These are phyloP conservation scores for Phytophthora europaea DNA, from an alignment of 352 stramenopile species.

Conservation along the genomic window DNA sequence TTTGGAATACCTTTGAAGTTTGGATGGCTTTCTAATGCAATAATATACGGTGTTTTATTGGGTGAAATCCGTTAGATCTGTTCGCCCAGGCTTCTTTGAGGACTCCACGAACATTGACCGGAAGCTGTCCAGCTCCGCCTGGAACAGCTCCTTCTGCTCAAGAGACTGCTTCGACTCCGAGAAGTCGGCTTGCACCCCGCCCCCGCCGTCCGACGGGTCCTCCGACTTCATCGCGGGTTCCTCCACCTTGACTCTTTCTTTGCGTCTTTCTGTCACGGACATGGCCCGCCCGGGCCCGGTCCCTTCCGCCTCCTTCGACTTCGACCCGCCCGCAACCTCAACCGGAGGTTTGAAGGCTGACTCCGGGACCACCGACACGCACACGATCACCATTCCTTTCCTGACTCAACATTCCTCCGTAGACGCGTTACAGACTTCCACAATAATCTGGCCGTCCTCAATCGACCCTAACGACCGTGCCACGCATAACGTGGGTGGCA, in stretches of 20 bases:
- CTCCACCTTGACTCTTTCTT: not conserved
- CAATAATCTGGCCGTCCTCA: too few relatives aligned
- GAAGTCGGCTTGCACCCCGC: not conserved
- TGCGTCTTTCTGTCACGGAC: not conserved
- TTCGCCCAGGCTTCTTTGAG: slow-evolving; percentile 4
- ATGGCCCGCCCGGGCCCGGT: too few relatives aligned
- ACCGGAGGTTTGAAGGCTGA: not conserved
- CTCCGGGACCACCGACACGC: slow-evolving; percentile 1
- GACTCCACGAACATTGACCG: not conserved
- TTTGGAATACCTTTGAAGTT: too few relatives aligned
- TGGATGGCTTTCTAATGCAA: too few relatives aligned
- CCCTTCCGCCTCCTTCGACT: too few relatives aligned
- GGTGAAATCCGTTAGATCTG: too few relatives aligned
- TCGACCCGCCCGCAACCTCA: too few relatives aligned
- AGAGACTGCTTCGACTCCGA: not conserved
- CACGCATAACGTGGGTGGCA: too few relatives aligned
- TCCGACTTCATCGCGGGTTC: not conserved
- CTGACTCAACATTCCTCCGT: slow-evolving; percentile 1
- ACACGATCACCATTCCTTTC: not conserved
- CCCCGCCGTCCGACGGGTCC: not conserved
- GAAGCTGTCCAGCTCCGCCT: slow-evolving; percentile 2
- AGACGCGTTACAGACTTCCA: not conserved
- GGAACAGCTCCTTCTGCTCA: not conserved
- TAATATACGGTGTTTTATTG: too few relatives aligned
- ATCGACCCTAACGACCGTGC: too few relatives aligned